These are phyloP conservation scores for Paxillus rubicundulus DNA, from an alignment of 768 basidiomycete species.

Conservation along the genomic window DNA sequence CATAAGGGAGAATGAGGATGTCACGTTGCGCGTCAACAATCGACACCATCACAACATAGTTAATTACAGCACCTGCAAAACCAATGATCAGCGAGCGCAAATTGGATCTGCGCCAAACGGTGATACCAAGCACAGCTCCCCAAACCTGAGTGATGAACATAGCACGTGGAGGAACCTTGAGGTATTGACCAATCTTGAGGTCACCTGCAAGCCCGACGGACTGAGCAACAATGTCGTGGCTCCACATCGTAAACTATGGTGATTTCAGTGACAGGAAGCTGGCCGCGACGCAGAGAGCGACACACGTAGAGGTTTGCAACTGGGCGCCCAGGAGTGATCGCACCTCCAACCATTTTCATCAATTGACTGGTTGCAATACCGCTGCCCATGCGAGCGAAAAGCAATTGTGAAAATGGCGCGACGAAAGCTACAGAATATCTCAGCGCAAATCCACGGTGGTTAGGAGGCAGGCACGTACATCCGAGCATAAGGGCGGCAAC, in stretches of 20 bases:
- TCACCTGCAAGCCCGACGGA: constrained; percentile 50
- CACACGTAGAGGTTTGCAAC: constrained; percentile 68
- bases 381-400: constrained; percentile 59
- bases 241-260: constrained; percentile 63
- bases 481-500: constrained; percentile 55
- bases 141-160: constrained; percentile 63
- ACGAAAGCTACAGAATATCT: constrained; percentile 6
- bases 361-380: constrained; percentile 59
- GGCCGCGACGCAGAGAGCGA: not conserved
- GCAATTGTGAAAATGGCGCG: constrained; percentile 50
- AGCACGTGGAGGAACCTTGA: constrained; percentile 65
- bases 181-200: constrained; percentile 46
- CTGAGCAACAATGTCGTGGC: constrained; percentile 56
- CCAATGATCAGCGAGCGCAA: not conserved
- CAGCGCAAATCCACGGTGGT: not conserved
- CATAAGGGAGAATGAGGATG: constrained; percentile 47
- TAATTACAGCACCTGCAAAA: constrained; percentile 30
- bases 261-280: not conserved
- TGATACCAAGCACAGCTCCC: constrained; percentile 20
- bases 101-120: not conserved
- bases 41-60: constrained; percentile 56
- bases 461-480: constrained; percentile 38
- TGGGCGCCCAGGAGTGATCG: constrained; percentile 58
- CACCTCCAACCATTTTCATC: constrained; percentile 65
- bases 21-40: constrained; percentile 47